A percentile compares a stretch with the other conserved stretches of the same genome.
Evolutionary conservation across 345 rosid species (phyloP).

Genomic region (Triadica sebifera): DNA sequence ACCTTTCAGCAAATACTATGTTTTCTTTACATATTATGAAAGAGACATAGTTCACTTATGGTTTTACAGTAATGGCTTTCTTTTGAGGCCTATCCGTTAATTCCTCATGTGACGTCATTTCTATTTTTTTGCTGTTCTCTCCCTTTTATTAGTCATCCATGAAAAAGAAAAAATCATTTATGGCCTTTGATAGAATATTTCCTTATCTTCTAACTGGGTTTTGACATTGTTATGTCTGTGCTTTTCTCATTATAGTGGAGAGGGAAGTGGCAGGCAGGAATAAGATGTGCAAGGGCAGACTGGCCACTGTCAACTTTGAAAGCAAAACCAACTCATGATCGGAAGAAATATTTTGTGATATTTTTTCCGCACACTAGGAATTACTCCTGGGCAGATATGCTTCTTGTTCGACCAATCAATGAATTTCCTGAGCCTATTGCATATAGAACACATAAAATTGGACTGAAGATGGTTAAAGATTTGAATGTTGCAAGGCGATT

Average conservation of each 20-base stretch:
- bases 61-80: slow-evolving; percentile 5
- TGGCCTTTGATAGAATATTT: not conserved
- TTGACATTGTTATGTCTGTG: slow-evolving; percentile 15
- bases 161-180: not conserved
- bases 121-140: not conserved
- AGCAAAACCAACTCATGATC: slow-evolving; percentile 94
- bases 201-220: slow-evolving; percentile 14
- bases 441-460: slow-evolving; percentile 67
- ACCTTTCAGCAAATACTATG: slow-evolving; percentile 2
- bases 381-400: slow-evolving; percentile 98
- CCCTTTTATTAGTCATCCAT: not conserved
- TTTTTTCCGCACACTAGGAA: slow-evolving; percentile 92
- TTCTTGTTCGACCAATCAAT: slow-evolving; percentile 64
- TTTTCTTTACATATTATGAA: slow-evolving; percentile 9
- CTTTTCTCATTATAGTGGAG: slow-evolving; percentile 72
- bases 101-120: not conserved
- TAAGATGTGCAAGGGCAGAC: slow-evolving; percentile 88
- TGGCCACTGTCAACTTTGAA: slow-evolving; percentile 89
- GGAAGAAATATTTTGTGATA: slow-evolving; percentile 85
- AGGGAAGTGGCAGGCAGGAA: slow-evolving; percentile 98
- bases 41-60: not conserved
- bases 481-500: slow-evolving; percentile 70
- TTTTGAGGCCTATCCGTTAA: not conserved
- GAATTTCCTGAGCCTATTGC: slow-evolving; percentile 92
- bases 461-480: slow-evolving; percentile 84